Percentiles rank a stretch among this genome's conserved stretches.
Evolutionary conservation across 768 basidiomycete species (phyloP).

Genomic region (Lentinula lateritia): DNA sequence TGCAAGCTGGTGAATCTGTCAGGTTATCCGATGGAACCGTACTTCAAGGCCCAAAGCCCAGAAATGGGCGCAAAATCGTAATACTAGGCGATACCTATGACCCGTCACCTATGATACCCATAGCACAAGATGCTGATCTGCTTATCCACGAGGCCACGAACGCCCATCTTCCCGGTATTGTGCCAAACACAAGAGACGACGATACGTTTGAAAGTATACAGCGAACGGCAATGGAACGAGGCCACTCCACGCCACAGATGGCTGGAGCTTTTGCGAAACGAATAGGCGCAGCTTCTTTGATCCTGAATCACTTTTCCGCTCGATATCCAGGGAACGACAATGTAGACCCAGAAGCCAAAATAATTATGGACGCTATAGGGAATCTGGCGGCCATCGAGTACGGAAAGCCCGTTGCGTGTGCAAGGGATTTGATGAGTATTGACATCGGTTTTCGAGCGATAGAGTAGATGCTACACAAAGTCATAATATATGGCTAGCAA

Average conservation of each 20-base stretch:
- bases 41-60: constrained; percentile 58
- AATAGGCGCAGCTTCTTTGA: constrained; percentile 54
- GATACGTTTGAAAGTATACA: constrained; percentile 64
- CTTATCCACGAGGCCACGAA: constrained; percentile 91
- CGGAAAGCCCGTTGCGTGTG: constrained; percentile 57
- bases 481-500: not conserved
- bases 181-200: constrained; percentile 47
- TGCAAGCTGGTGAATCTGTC: constrained; percentile 63
- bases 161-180: constrained; percentile 67
- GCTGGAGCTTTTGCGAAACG: constrained; percentile 74
- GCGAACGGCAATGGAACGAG: constrained; percentile 61
- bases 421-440: constrained; percentile 70
- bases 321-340: constrained; percentile 70
- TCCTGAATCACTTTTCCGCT: constrained; percentile 84
- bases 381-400: constrained; percentile 49
- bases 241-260: constrained; percentile 91
- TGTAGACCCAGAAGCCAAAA: constrained; percentile 37
- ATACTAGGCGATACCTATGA: constrained; percentile 86
- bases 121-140: constrained; percentile 65
- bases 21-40: constrained; percentile 67
- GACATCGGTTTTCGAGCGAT: constrained; percentile 40
- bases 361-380: constrained; percentile 60
- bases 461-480: constrained; percentile 10
- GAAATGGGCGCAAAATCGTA: constrained; percentile 69
- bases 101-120: constrained; percentile 55